These are phyloP conservation scores for Solanum neorickii DNA, from an alignment of 257 asterid species.

Conservation along the genomic window DNA sequence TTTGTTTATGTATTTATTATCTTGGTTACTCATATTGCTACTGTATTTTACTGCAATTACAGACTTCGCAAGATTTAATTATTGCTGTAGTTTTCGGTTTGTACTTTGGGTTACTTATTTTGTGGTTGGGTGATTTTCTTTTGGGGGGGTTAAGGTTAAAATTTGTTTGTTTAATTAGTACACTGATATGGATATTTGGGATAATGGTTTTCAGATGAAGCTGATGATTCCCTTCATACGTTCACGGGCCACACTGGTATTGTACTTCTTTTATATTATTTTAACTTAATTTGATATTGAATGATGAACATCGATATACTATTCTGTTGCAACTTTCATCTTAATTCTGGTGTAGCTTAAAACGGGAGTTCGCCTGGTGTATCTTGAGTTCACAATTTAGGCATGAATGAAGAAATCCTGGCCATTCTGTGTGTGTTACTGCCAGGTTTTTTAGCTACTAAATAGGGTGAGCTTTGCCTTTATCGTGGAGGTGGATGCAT, in stretches of 20 bases:
- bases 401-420: background rate
- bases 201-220: constrained; percentile 48
- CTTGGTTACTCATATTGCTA: background rate
- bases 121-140: background rate
- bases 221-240: constrained; percentile 74
- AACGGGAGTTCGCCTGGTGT: background rate
- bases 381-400: background rate
- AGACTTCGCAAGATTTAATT: background rate
- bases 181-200: background rate
- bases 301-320: background rate
- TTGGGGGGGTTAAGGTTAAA: background rate
- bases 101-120: background rate
- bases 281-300: background rate
- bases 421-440: background rate
- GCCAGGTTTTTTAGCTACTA: background rate
- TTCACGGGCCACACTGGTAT: constrained; percentile 87
- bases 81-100: background rate
- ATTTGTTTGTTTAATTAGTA: background rate
- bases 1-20: background rate
- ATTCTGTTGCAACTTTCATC: background rate
- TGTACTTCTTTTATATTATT: background rate
- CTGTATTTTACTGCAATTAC: background rate
- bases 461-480: background rate
- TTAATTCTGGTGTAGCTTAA: background rate
- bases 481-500: background rate